These are phyloP conservation scores for Lachancea kluyveri DNA, from an alignment of 805 yeast species.

Conservation along the genomic window DNA sequence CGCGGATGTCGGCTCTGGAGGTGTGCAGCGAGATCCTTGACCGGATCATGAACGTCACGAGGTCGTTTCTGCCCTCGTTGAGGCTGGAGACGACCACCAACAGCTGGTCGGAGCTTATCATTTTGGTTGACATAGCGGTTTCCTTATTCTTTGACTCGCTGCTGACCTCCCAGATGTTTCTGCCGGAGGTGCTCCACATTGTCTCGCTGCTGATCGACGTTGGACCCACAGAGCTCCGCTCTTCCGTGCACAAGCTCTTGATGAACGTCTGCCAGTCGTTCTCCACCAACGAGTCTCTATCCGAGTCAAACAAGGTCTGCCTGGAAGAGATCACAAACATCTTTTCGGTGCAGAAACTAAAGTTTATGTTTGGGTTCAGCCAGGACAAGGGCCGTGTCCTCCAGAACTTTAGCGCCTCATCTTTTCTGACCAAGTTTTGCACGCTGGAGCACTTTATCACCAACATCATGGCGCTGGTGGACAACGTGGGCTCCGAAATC, in stretches of 20 bases:
- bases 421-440: constrained; percentile 34
- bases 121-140: constrained; percentile 56
- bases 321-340: constrained; percentile 40
- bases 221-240: constrained; percentile 51
- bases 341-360: constrained; percentile 54
- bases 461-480: constrained; percentile 46
- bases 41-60: constrained; percentile 49
- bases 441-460: constrained; percentile 56
- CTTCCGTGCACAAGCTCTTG: constrained; percentile 51
- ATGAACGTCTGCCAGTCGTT: constrained; percentile 68
- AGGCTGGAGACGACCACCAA: constrained; percentile 40
- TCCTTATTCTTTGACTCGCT: constrained; percentile 67
- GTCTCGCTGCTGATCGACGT: constrained; percentile 51
- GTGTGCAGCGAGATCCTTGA: constrained; percentile 59
- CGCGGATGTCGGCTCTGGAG: constrained; percentile 63
- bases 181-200: constrained; percentile 67
- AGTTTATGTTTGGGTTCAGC: constrained; percentile 63
- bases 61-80: constrained; percentile 40
- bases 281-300: constrained; percentile 48
- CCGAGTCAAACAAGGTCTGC: constrained; percentile 32
- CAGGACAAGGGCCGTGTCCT: constrained; percentile 41
- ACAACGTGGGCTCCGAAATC: constrained; percentile 39
- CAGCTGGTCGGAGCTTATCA: constrained; percentile 64
- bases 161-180: constrained; percentile 50
- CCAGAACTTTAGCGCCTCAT: constrained; percentile 30